These are phyloP conservation scores for Tetrahymena thermophila DNA, from an alignment of 73 alveolate genomes.

Conservation along the genomic window DNA sequence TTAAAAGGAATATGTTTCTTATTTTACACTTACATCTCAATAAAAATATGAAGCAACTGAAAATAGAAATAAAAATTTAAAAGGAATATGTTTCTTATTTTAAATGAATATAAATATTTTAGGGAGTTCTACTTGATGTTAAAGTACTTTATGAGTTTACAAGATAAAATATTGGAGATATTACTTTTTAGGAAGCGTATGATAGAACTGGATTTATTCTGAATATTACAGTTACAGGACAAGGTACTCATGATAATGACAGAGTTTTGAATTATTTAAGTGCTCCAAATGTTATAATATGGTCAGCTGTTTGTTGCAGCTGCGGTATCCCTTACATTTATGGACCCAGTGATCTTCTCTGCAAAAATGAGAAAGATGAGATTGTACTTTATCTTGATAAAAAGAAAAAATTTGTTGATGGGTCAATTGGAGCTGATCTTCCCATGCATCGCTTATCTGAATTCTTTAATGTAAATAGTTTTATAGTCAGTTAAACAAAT, in stretches of 20 bases:
- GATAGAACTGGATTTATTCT: conserved; percentile 49
- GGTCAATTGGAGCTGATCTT: conserved; percentile 62
- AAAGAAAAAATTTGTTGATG: conserved; percentile 52
- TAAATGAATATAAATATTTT: too few relatives aligned
- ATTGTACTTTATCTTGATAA: conserved; percentile 13
- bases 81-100: too few relatives aligned
- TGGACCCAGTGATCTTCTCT: conserved; percentile 57
- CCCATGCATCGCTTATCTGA: conserved; percentile 66
- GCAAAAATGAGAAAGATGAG: conserved; percentile 48
- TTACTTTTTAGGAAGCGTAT: conserved; percentile 68
- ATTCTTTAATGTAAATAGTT: conserved; percentile 60
- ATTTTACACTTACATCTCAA: too few relatives aligned
- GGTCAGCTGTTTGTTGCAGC: conserved; percentile 63
- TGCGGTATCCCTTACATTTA: conserved; percentile 61
- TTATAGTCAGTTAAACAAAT: conserved; percentile 61
- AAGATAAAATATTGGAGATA: conserved; percentile 40
- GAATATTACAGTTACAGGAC: conserved; percentile 64
- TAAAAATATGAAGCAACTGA: too few relatives aligned
- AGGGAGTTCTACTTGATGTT: conserved; percentile 51
- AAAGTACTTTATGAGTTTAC: conserved; percentile 13
- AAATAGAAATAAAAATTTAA: too few relatives aligned
- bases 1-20: too few relatives aligned
- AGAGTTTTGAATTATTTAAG: conserved; percentile 64
- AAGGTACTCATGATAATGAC: conserved; percentile 32
- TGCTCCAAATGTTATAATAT: conserved; percentile 64